These are phyloP conservation scores for Coleophoma cylindrospora DNA, from an alignment of 2,329 filamentous ascomycete species.

Conservation along the genomic window DNA sequence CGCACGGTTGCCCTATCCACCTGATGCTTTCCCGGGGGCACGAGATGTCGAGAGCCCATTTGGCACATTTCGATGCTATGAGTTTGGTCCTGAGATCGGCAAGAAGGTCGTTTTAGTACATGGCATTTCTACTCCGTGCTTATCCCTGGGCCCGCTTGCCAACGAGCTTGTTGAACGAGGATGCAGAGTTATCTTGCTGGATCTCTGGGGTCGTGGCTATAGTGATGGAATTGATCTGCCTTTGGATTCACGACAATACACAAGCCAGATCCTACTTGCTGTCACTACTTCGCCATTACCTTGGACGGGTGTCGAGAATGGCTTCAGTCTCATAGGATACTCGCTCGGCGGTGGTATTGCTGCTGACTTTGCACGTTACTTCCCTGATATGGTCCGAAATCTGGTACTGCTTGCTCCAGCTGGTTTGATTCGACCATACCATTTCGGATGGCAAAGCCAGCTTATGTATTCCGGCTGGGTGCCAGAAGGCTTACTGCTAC, in stretches of 20 bases:
- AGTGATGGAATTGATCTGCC: constrained; percentile 62
- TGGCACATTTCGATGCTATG: constrained; percentile 68
- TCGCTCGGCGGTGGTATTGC: constrained; percentile 74
- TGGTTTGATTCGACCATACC: constrained; percentile 60
- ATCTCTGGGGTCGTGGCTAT: constrained; percentile 74
- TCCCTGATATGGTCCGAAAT: constrained; percentile 61
- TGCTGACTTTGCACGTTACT: constrained; percentile 64
- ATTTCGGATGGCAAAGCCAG: constrained; percentile 44
- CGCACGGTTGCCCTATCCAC: constrained; percentile 55
- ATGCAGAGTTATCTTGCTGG: constrained; percentile 76
- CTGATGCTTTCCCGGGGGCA: constrained; percentile 62
- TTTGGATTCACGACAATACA: constrained; percentile 61
- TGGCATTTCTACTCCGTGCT: constrained; percentile 74
- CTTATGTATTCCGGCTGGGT: constrained; percentile 50
- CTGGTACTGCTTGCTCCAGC: constrained; percentile 75
- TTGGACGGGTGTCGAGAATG: constrained; percentile 43
- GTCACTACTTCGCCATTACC: constrained; percentile 56
- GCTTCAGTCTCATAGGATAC: constrained; percentile 73
- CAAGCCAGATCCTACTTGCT: constrained; percentile 58
- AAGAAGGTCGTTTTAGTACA: constrained; percentile 72
- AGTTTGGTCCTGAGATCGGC: constrained; percentile 71
- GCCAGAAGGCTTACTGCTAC: constrained; percentile 39
- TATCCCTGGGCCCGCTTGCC: constrained; percentile 63
- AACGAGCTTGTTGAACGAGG: constrained; percentile 59
- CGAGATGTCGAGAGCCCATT: constrained; percentile 67